Conservation (phyloP, 441 rosid genomes). For the Metrosideros polymorpha region DNA sequence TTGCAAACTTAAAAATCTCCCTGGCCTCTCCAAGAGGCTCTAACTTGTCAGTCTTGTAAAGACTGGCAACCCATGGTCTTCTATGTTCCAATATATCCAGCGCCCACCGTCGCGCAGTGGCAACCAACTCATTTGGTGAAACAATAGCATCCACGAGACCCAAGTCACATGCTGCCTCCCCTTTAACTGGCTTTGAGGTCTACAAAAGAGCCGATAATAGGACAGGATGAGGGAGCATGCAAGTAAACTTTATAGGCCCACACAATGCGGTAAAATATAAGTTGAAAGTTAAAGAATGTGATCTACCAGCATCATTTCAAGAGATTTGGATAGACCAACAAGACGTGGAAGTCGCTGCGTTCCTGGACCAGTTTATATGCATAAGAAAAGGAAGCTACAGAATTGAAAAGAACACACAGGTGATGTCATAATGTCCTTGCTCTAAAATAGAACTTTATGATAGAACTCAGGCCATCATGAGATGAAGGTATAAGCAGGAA, state of each 20-base stretch:
- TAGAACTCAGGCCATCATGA: not conserved
- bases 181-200: constrained; percentile 83
- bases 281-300: not conserved
- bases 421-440: not conserved
- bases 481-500: not conserved
- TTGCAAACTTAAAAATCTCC: constrained; percentile 86
- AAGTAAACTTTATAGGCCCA: not conserved
- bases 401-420: not conserved
- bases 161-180: constrained; percentile 57
- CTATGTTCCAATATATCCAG: constrained; percentile 59
- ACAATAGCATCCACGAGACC: constrained; percentile 86
- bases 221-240: not conserved
- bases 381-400: not conserved
- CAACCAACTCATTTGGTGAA: constrained; percentile 54
- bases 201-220: constrained; percentile 4
- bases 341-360: constrained; percentile 99
- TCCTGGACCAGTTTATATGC: constrained; percentile 45
- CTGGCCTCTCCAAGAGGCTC: constrained; percentile 91
- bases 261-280: not conserved
- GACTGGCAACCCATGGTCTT: constrained; percentile 81
- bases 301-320: constrained; percentile 94
- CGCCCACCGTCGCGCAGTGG: constrained; percentile 76
- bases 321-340: constrained; percentile 86
- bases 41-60: constrained; percentile 72
- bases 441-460: not conserved